These are phyloP conservation scores for Crithidia thermophila DNA, from an alignment of 208 protist species.

Conservation along the genomic window DNA sequence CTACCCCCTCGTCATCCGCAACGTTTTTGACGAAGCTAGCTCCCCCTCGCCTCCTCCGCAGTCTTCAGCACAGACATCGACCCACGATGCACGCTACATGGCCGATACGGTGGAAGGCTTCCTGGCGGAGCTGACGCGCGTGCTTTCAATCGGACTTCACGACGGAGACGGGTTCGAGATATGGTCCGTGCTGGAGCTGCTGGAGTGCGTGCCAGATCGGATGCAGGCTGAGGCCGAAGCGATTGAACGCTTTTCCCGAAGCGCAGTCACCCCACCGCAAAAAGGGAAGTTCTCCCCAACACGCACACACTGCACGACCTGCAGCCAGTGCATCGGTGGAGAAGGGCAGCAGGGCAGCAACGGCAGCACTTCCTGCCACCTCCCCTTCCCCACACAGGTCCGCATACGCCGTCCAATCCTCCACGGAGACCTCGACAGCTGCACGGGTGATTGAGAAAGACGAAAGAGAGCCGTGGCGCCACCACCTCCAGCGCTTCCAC, in stretches of 20 bases:
- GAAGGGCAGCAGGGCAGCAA: no score
- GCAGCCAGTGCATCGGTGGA: neutral
- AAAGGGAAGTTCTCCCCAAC: neutral
- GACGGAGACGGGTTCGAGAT: constrained; percentile 32
- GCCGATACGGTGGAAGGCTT: constrained; percentile 30
- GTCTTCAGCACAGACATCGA: neutral
- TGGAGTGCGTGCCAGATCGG: constrained; percentile 32
- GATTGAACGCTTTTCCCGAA: no score
- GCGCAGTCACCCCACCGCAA: no score
- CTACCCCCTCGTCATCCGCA: constrained; percentile 21
- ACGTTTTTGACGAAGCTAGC: constrained; percentile 12
- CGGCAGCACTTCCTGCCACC: no score
- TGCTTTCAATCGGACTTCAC: constrained; percentile 48
- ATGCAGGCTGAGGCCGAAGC: constrained; percentile 17
- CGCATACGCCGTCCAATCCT: no score
- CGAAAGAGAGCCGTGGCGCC: neutral
- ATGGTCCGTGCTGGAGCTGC: constrained; percentile 66
- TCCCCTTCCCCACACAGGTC: no score
- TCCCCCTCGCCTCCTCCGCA: neutral
- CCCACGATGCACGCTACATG: constrained; percentile 6
- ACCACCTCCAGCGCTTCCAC: constrained; percentile 35
- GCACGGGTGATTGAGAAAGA: neutral
- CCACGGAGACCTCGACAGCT: neutral
- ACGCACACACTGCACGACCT: neutral
- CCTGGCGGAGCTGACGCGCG: constrained; percentile 51